phyloP scores from a whole-genome alignment of 441 rosid genomes.

The Jatropha podagrica region DNA sequence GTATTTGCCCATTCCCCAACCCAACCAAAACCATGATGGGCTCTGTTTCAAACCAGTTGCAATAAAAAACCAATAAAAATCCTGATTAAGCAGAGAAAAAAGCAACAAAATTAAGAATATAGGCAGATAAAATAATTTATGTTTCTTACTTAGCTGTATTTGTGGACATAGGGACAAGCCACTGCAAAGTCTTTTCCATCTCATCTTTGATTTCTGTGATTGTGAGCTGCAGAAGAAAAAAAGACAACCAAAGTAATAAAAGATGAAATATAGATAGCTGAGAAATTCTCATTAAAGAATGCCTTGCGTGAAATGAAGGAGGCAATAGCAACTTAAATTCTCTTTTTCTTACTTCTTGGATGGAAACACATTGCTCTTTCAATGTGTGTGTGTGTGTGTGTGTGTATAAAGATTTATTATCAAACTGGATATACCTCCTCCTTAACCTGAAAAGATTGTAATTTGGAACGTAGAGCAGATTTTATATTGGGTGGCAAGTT shows the following conservation, averaged over 20 bases:
- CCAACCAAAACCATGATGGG: constrained; percentile 99
- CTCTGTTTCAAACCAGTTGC: constrained; percentile 44
- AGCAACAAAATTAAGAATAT: background rate
- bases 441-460: constrained; percentile 67
- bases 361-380: background rate
- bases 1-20: constrained; percentile 98
- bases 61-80: constrained; percentile 10
- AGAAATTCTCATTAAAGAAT: background rate
- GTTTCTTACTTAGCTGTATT: constrained; percentile 37
- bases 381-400: background rate
- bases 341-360: background rate
- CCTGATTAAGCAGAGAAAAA: constrained; percentile 2
- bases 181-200: constrained; percentile 37
- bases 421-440: constrained; percentile 42
- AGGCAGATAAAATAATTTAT: background rate
- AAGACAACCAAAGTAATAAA: background rate
- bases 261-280: background rate
- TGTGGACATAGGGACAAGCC: constrained; percentile 37
- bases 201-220: constrained; percentile 33
- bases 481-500: constrained; percentile 87
- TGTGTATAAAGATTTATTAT: background rate
- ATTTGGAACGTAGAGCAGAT: constrained; percentile 69
- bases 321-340: background rate
- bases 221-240: constrained; percentile 24
- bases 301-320: background rate